Evolutionary conservation across 352 stramenopile genomes (phyloP), one percentile per base, ranked within the genome.

Genomic region (Aphanomyces stellatus): DNA sequence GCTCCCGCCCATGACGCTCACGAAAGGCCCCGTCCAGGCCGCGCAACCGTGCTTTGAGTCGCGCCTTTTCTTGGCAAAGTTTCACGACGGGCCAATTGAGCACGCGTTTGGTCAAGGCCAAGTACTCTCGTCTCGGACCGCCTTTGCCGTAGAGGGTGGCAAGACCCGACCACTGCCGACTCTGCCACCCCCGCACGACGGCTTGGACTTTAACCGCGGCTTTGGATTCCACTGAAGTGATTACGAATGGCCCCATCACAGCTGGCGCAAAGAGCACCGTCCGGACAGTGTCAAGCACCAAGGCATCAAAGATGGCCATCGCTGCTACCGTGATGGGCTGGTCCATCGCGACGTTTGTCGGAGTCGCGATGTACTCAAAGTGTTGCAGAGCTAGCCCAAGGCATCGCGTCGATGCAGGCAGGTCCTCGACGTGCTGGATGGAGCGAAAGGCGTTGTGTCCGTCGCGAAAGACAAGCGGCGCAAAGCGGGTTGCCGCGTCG

Each of bases 251-350:
- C n/a, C n/a, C n/a, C n/a, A n/a, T n/a, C n/a, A n/a, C n/a, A n/a
- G n/a, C n/a, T n/a, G n/a, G n/a, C n/a, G n/a, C 37, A 51, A 51
- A 51, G 13, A 51, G 19, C 19, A 51, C 42, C 8, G 42, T 22
- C 13, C 25, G 42, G 8, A 51, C 42, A 25, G 42, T 51, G 42
- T 51, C 7, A 8, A 27, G 42, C n/a, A 51, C 25, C 42, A 51
- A 41, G 3, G 25, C 78, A 31, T 87, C 77, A 46, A 79, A 69
- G 43, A 90, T 75, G 33, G 89, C 80, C 33, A 89, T 81, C 7
- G 80, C n/a, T n/a, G n/a, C n/a, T n/a, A n/a, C n/a, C n/a, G n/a
- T n/a, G n/a, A n/a, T n/a, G n/a, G n/a, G n/a, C n/a, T n/a, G 71
- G 37, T 91, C 82, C 53, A 85, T 42, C 40, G 83, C 63, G n/a